phyloP scores from a whole-genome alignment of 192 early-diverging fungal genomes.

The Umbelopsis isabellina region DNA sequence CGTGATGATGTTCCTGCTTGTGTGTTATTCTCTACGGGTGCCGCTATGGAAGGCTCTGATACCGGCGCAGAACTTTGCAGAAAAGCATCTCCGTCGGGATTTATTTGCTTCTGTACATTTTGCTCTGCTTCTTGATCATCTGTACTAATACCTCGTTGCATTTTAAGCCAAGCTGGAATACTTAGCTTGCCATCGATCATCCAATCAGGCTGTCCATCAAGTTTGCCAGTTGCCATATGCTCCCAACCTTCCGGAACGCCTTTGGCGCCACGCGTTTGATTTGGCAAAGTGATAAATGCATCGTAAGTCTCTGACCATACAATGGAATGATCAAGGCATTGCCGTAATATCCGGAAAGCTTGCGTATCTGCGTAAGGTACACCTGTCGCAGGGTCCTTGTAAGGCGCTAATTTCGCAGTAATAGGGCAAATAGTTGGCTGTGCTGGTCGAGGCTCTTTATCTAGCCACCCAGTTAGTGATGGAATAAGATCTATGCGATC shows the following conservation, averaged over 20 bases:
- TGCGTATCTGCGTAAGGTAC: constrained; percentile 66
- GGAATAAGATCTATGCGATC: constrained; percentile 35
- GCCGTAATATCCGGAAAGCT: constrained; percentile 55
- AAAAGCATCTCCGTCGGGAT: too few relatives aligned
- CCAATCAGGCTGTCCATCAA: constrained; percentile 14
- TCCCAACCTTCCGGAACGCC: constrained; percentile 38
- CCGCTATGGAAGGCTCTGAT: not conserved
- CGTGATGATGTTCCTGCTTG: not conserved
- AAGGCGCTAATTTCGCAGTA: constrained; percentile 63
- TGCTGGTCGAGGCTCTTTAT: constrained; percentile 25
- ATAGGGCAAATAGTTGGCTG: constrained; percentile 54
- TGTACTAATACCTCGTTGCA: not conserved
- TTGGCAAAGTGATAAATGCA: constrained; percentile 12
- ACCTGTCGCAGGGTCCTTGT: constrained; percentile 58
- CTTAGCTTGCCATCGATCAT: not conserved
- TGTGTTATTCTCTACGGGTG: not conserved
- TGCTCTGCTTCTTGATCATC: not conserved
- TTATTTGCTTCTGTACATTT: too few relatives aligned
- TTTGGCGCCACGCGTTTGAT: constrained; percentile 21
- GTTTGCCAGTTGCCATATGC: not conserved
- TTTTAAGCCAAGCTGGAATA: constrained; percentile 1
- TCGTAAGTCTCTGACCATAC: constrained; percentile 50
- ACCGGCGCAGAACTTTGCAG: not conserved
- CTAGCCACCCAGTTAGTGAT: constrained; percentile 23
- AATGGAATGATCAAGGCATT: constrained; percentile 49